These are phyloP conservation scores for Malus domestica DNA, from an alignment of 306 rosid genomes.

Conservation along the genomic window ASM211411v1 NC_041795.1:30390001-30390500, in stretches of 20 bases:
- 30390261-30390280: not conserved
- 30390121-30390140: too few species aligned
- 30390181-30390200: slow-evolving; percentile 9
- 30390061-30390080: too few species aligned
- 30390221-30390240: slow-evolving; percentile 25
- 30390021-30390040: too few species aligned
- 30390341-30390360: slow-evolving; percentile 38
- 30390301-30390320: slow-evolving; percentile 53
- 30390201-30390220: slow-evolving; percentile 29
- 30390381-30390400: slow-evolving; percentile 59
- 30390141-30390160: not conserved
- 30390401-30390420: slow-evolving; percentile 84
- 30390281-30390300: not conserved
- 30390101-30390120: too few species aligned
- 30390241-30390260: slow-evolving; percentile 70
- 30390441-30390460: slow-evolving; percentile 70
- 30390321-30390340: slow-evolving; percentile 45
- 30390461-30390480: slow-evolving; percentile 62
- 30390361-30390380: slow-evolving; percentile 80
- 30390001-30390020: too few species aligned
- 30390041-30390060: too few species aligned
- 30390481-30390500: slow-evolving; percentile 84
- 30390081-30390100: too few species aligned
- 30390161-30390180: not conserved
- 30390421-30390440: slow-evolving; percentile 99